These are phyloP conservation scores for Fusarium stilboides DNA, from an alignment of 2,329 filamentous ascomycete species.

Conservation along the genomic window DNA sequence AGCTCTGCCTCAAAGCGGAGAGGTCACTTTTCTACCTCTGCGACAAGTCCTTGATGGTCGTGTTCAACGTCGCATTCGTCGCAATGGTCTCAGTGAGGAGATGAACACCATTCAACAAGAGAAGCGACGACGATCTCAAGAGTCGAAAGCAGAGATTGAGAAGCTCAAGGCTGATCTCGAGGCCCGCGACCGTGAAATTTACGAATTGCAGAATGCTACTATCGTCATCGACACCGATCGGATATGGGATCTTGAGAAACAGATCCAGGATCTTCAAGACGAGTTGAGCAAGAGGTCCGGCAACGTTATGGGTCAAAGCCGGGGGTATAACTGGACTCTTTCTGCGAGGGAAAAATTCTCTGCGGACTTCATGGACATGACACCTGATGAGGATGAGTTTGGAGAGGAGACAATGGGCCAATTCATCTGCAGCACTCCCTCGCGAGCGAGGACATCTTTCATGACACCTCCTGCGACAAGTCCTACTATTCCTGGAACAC, in stretches of 20 bases:
- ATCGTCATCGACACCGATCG: constrained; percentile 64
- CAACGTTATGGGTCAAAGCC: constrained; percentile 43
- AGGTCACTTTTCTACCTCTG: constrained; percentile 61
- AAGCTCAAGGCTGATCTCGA: constrained; percentile 65
- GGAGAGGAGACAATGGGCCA: constrained; percentile 68
- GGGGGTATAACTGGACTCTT: constrained; percentile 65
- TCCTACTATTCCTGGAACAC: constrained; percentile 58
- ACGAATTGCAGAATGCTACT: constrained; percentile 66
- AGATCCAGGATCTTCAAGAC: constrained; percentile 56
- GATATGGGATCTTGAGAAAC: constrained; percentile 60
- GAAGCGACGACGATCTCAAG: constrained; percentile 58
- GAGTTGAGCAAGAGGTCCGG: constrained; percentile 52
- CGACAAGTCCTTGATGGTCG: constrained; percentile 71
- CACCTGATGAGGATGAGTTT: constrained; percentile 60
- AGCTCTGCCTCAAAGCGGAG: constrained; percentile 53
- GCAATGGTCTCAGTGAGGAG: constrained; percentile 71
- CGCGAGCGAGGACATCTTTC: constrained; percentile 62
- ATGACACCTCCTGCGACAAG: constrained; percentile 71
- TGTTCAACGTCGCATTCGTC: constrained; percentile 69
- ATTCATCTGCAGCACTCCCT: constrained; percentile 67
- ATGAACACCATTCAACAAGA: constrained; percentile 67
- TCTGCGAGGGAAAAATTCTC: constrained; percentile 64
- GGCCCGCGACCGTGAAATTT: constrained; percentile 67
- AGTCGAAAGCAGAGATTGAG: constrained; percentile 64
- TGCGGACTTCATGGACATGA: constrained; percentile 60